Evolutionary conservation across 176 grass and related monocot genomes (phyloP), one percentile per base, ranked within the genome.

Genomic region (Triticum turgidum): DNA sequence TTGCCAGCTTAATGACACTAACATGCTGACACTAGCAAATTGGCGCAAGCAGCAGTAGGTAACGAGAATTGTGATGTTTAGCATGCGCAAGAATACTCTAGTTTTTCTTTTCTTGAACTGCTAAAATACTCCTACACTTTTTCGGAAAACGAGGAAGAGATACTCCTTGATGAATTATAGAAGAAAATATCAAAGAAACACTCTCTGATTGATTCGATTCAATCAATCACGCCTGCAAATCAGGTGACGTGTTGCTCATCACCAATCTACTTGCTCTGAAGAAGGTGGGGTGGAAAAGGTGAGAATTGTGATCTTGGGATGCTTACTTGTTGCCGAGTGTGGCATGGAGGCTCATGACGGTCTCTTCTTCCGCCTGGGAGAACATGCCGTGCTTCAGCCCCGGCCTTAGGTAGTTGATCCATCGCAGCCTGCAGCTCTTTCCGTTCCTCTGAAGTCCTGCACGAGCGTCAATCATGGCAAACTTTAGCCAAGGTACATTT

Each of bases 401-500:
- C 32, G 32, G 32, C 32, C 32, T 3, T 32, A 32, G 32, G 32
- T 32, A 32, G 32, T 32, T 32, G 32, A 32, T 32, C 32, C 32
- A 32, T 32, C 32, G 32, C 32, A 32, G 32, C 32, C 32, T 32
- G 32, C 32, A 32, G 32, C 32, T 32, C 32, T 32, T 32, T 32
- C 32, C 32, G 32, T 32, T 32, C 32, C 32, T 32, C 32, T 32
- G 32, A 32, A 32, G 32, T 32, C 32, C 32, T 32, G 32, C 62
- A 63, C 32, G 34, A 35, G 34, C 34, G 20, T 21, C 17, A 91
- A 42, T 88, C 44, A 64, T 3, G 61, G 7, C 71, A 68, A 20
- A 67, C 52, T 84, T 92, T 72, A 92, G 80, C 17, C 76, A 63
- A 81, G 81, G 85, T 84, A 75, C 85, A 87, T 91, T 91, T 70